phyloP scores from a whole-genome alignment of 2,329 filamentous ascomycete genomes.

The Dactylonectria estremocensis region DNA sequence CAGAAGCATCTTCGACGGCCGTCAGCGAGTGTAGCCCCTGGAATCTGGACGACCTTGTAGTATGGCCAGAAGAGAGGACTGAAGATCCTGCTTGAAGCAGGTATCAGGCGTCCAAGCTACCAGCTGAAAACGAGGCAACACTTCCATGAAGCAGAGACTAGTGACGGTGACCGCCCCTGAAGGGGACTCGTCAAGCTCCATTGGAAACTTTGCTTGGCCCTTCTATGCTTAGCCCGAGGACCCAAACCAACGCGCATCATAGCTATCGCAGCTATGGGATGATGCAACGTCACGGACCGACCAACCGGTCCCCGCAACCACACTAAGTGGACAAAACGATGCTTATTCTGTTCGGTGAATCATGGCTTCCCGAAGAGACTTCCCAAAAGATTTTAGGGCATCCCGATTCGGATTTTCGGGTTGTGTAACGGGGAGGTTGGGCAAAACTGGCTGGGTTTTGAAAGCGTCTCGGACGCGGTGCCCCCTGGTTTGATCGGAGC shows the following conservation, averaged over 20 bases:
- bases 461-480: slow-evolving; percentile 40
- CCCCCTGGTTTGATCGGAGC: slow-evolving; percentile 40
- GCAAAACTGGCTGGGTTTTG: slow-evolving; percentile 44
- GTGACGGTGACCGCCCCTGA: not conserved
- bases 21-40: slow-evolving; percentile 35
- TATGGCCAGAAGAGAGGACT: slow-evolving; percentile 38
- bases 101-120: not conserved
- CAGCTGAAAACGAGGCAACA: not conserved
- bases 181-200: not conserved
- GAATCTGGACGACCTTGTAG: slow-evolving; percentile 43
- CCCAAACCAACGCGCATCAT: not conserved
- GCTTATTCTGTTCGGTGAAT: not conserved
- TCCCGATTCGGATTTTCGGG: slow-evolving; percentile 2
- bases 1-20: slow-evolving; percentile 29
- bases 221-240: not conserved
- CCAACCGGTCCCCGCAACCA: not conserved
- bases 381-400: not conserved
- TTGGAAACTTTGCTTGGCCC: not conserved
- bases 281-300: slow-evolving; percentile 1
- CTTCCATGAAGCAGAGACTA: not conserved
- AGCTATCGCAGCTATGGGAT: not conserved
- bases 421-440: not conserved
- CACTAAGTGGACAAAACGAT: not conserved
- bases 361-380: not conserved
- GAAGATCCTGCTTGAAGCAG: not conserved